These are phyloP conservation scores for Sordaria brevicollis DNA, from an alignment of 495 filamentous ascomycete genomes.

Conservation along the genomic window DNA sequence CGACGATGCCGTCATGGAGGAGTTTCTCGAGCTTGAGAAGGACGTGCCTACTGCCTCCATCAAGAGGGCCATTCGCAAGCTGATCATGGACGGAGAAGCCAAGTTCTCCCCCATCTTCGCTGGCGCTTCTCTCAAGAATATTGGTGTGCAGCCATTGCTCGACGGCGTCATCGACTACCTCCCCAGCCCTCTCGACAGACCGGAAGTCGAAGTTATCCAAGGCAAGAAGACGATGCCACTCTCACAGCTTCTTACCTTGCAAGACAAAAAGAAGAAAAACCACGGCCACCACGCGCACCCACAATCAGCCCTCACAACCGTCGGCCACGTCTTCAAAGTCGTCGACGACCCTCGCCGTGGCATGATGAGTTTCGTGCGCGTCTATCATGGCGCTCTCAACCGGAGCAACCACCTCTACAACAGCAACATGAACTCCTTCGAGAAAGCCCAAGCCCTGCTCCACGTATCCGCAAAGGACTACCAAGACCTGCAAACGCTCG, in stretches of 20 bases:
- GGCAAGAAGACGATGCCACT: slow-evolving; percentile 43
- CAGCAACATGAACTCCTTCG: slow-evolving; percentile 71
- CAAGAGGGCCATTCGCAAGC: slow-evolving; percentile 60
- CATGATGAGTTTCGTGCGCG: slow-evolving; percentile 82
- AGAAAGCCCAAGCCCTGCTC: slow-evolving; percentile 70
- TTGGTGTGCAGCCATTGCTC: slow-evolving; percentile 86
- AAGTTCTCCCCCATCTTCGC: slow-evolving; percentile 80
- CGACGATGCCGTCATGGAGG: slow-evolving; percentile 77
- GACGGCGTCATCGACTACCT: slow-evolving; percentile 82
- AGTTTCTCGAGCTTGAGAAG: slow-evolving; percentile 65
- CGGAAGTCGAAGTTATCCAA: slow-evolving; percentile 66
- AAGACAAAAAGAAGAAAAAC: slow-evolving; percentile 40
- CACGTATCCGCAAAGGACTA: slow-evolving; percentile 90
- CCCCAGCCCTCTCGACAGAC: slow-evolving; percentile 69
- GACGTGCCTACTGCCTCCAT: slow-evolving; percentile 61
- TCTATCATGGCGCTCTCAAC: slow-evolving; percentile 76
- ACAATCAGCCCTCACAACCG: slow-evolving; percentile 49
- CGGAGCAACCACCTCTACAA: slow-evolving; percentile 74
- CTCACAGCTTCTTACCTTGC: slow-evolving; percentile 40
- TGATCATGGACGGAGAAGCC: slow-evolving; percentile 49
- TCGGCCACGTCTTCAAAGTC: slow-evolving; percentile 94
- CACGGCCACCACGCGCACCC: slow-evolving; percentile 23
- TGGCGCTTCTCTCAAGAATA: slow-evolving; percentile 86
- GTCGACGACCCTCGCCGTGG: slow-evolving; percentile 80
- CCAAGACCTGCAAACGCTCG: slow-evolving; percentile 68